phyloP scores from a whole-genome alignment of 2,329 filamentous ascomycete genomes.

The Aspergillus flavus region DNA sequence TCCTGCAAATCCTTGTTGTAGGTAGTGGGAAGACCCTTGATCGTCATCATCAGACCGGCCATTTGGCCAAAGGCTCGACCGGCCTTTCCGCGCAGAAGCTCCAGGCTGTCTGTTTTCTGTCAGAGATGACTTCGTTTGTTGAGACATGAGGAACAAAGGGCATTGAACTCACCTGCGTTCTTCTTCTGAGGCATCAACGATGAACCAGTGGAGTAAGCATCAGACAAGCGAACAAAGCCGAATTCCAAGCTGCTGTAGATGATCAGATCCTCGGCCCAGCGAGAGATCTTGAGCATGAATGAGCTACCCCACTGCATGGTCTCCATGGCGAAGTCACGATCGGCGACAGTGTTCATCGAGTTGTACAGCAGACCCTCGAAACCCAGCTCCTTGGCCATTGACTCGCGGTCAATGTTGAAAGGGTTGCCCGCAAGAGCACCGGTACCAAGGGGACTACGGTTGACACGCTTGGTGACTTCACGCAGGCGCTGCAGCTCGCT shows the following conservation, averaged over 20 bases:
- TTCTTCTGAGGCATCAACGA: slow-evolving; percentile 84
- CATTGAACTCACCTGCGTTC: slow-evolving; percentile 53
- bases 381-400: slow-evolving; percentile 77
- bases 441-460: slow-evolving; percentile 69
- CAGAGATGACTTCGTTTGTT: background rate
- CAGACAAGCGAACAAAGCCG: slow-evolving; percentile 72
- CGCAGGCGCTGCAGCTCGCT: slow-evolving; percentile 76
- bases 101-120: slow-evolving; percentile 60
- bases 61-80: slow-evolving; percentile 79
- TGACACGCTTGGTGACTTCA: slow-evolving; percentile 73
- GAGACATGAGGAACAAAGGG: too few relatives aligned
- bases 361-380: slow-evolving; percentile 77
- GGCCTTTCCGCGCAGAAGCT: slow-evolving; percentile 75
- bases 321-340: slow-evolving; percentile 82
- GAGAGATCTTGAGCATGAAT: slow-evolving; percentile 76
- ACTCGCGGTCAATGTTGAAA: slow-evolving; percentile 77
- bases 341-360: slow-evolving; percentile 73
- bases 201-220: slow-evolving; percentile 78
- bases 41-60: slow-evolving; percentile 75
- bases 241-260: slow-evolving; percentile 78
- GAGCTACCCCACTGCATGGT: slow-evolving; percentile 77
- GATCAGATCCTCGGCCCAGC: slow-evolving; percentile 85
- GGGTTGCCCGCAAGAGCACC: slow-evolving; percentile 81
- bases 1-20: slow-evolving; percentile 96
- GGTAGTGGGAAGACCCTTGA: slow-evolving; percentile 75